Base-by-base conservation (phyloP, 441 rosid genomes). In the Arabidopsis lyrata region DNA sequence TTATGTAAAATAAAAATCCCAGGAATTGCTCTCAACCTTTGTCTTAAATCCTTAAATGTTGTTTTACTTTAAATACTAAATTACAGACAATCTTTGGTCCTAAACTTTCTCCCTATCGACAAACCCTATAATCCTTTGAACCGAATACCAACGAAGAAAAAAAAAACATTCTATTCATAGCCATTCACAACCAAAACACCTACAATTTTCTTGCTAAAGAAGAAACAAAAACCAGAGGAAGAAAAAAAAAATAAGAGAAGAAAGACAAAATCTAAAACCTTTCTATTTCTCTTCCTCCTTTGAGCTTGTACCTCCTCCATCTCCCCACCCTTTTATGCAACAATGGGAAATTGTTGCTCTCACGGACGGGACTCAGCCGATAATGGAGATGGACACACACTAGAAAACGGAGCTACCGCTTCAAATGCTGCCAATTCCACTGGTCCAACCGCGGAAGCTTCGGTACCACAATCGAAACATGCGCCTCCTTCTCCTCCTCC, bases 331-430 rank as follows among this genome's bases (percentile, higher is more conserved):
- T 42, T 68, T 72, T 56, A 72, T 32, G 73, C 82, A 63, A 67
- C 73, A 80, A 90, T 90, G 97, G 97, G 97, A 72, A 90, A 78
- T 73, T 90, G 91, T 82, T 91, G 95, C 89, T 88, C 93, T 67
- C 81, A 86, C 7, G 86, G 87, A 70, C 68, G 6, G 32, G 80
- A 77, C 65, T 47, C 80, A n/a, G 65, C 36, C 22, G 80, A 75
- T 52, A 59, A 83, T 6, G 85, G 58, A 35, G 81, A 78, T 63
- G 75, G 78, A 68, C 56, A 68, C 4, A 48, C 69, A 5, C 38
- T 61, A 2, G 81, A 70, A 5, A 84, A 81, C 65, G 86, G 76
- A 48, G 80, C 67, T 6, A 48, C 60, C 20, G 20, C 72, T 32
- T 20, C 50, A 22, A 54, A 47, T 16, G 36, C 59, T 5, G 81